Evolutionary conservation across 192 early-diverging fungal genomes (phyloP).

Genomic region (Paraglomus occultum): DNA sequence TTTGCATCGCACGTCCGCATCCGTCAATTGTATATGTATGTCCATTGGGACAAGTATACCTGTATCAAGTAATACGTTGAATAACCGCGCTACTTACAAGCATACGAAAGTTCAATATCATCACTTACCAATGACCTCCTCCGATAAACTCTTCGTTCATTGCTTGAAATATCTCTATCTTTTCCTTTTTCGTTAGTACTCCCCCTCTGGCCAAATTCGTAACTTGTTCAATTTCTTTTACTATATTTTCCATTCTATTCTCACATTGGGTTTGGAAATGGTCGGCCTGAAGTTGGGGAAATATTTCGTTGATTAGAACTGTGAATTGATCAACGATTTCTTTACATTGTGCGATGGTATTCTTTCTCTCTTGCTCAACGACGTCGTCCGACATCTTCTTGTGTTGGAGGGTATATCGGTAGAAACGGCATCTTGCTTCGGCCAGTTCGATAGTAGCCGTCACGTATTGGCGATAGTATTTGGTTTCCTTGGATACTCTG

Average conservation of each 20-base stretch:
- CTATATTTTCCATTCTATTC: constrained; percentile 1
- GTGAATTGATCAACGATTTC: neutral
- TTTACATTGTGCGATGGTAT: neutral
- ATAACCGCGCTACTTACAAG: neutral
- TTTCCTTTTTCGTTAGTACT: constrained; percentile 14
- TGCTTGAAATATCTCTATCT: constrained; percentile 16
- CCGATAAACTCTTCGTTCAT: constrained; percentile 15
- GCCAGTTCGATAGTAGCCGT: neutral
- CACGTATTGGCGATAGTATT: neutral
- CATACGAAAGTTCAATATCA: too few species aligned
- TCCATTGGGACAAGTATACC: neutral
- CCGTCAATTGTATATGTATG: neutral
- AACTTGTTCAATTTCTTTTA: constrained; percentile 8
- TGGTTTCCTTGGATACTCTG: neutral
- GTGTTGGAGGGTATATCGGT: neutral
- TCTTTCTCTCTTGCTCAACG: neutral
- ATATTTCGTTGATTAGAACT: neutral
- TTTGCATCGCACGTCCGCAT: neutral
- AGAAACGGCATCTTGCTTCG: constrained; percentile 3
- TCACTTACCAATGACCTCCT: too few species aligned
- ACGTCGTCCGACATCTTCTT: too few species aligned
- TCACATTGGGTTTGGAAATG: constrained; percentile 17
- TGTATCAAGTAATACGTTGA: neutral
- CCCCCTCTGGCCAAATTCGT: neutral
- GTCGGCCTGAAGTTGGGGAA: neutral